A percentile compares a stretch with the other conserved stretches of the same genome.
phyloP scores from a whole-genome alignment of 768 basidiomycete species.

The Kwoniella bestiolae region DNA sequence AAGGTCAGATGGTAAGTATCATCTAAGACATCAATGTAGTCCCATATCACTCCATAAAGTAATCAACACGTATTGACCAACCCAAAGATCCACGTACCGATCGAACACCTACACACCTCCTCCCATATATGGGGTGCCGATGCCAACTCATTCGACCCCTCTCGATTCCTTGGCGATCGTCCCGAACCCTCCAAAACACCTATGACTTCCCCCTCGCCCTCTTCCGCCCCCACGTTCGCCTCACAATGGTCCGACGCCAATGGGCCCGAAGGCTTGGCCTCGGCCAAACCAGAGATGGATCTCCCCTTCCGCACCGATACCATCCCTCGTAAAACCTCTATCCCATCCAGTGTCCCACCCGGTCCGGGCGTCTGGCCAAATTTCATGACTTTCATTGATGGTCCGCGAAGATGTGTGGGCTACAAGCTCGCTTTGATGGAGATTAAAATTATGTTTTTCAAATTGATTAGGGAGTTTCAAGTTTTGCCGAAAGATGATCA shows the following conservation, averaged over 20 bases:
- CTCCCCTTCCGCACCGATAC: too few species aligned
- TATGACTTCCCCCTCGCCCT: background rate
- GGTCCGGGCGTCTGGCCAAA: conserved; percentile 36
- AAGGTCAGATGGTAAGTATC: conserved; percentile 30
- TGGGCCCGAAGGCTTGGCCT: background rate
- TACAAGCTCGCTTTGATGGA: conserved; percentile 40
- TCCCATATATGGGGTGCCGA: conserved; percentile 32
- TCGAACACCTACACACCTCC: conserved; percentile 35
- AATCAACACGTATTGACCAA: background rate
- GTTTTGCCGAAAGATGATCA: conserved; percentile 20
- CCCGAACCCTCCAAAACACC: background rate
- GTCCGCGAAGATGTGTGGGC: conserved; percentile 39
- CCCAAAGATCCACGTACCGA: conserved; percentile 27
- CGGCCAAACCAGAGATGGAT: background rate
- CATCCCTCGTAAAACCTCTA: background rate
- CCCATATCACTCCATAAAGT: background rate
- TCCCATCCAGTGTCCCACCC: background rate
- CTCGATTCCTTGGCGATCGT: conserved; percentile 11
- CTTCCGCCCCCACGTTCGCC: too few species aligned
- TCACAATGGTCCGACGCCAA: too few species aligned
- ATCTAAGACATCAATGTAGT: too few species aligned
- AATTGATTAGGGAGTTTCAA: conserved; percentile 33
- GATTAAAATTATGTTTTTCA: conserved; percentile 37
- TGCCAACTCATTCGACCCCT: conserved; percentile 28
- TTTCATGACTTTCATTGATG: conserved; percentile 43